A percentile compares a stretch with the other conserved stretches of the same genome.
Conservation (phyloP, 306 rosid species). For the Hippophae rhamnoides region DNA sequence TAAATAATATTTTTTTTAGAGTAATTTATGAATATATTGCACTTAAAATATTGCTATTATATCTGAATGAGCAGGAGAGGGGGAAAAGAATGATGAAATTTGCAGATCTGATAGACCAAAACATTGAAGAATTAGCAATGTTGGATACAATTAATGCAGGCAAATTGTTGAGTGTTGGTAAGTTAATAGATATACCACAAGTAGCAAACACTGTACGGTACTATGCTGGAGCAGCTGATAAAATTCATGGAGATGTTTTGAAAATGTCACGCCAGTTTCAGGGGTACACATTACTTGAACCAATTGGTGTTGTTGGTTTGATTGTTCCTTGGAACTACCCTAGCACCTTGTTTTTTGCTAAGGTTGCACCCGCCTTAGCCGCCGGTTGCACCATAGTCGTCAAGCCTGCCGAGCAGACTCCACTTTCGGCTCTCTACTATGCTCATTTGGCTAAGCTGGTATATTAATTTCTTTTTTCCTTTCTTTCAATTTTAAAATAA, state of each 20-base stretch:
- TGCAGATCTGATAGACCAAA: conserved; percentile 54
- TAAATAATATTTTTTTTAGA: no score
- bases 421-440: conserved; percentile 68
- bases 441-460: conserved; percentile 79
- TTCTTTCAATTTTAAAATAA: no score
- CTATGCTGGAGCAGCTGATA: conserved; percentile 92
- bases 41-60: neutral
- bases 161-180: conserved; percentile 31
- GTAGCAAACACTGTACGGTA: conserved; percentile 38
- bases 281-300: conserved; percentile 65
- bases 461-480: no score
- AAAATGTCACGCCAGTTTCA: conserved; percentile 42
- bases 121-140: conserved; percentile 55
- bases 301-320: conserved; percentile 77
- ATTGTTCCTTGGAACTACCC: conserved; percentile 95
- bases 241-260: conserved; percentile 65
- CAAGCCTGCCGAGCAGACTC: conserved; percentile 90
- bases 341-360: conserved; percentile 31
- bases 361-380: conserved; percentile 69
- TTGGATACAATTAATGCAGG: conserved; percentile 70
- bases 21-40: no score
- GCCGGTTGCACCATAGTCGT: conserved; percentile 82
- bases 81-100: conserved; percentile 49
- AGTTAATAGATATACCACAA: conserved; percentile 41
- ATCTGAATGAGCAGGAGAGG: conserved; percentile 43